phyloP scores from a whole-genome alignment of 2,329 filamentous ascomycete genomes.

The Paraphaeosphaeria minitans region DNA sequence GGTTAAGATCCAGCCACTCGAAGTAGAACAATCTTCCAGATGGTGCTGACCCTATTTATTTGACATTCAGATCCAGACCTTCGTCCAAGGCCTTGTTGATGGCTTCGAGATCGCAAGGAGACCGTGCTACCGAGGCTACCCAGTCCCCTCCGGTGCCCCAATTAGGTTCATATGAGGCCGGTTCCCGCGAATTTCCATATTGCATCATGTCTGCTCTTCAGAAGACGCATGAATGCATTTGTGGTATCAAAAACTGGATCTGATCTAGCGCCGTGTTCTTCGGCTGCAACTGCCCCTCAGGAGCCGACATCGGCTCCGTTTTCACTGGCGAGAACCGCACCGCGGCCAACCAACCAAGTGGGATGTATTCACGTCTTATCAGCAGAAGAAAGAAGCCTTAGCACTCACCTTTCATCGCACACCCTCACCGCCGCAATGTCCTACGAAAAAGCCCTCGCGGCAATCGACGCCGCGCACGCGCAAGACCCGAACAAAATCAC shows the following conservation, averaged over 20 bases:
- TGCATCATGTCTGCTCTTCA: too few relatives aligned
- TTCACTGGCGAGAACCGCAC: background rate
- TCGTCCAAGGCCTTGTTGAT: too few relatives aligned
- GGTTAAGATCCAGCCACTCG: too few relatives aligned
- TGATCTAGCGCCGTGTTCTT: background rate
- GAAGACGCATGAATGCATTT: too few relatives aligned
- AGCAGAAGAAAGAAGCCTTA: background rate
- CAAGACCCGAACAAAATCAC: conserved; percentile 66
- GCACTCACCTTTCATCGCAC: background rate
- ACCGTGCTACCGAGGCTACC: too few relatives aligned
- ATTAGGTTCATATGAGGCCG: too few relatives aligned
- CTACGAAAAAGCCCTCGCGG: conserved; percentile 59
- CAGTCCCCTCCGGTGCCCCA: too few relatives aligned
- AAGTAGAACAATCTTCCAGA: too few relatives aligned
- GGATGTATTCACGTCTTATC: conserved; percentile 1
- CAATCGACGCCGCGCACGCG: conserved; percentile 76
- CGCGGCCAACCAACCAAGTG: conserved; percentile 4
- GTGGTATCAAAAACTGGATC: too few relatives aligned
- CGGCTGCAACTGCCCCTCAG: background rate
- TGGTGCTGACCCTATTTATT: too few relatives aligned
- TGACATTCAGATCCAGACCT: too few relatives aligned
- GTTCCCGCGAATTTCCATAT: background rate
- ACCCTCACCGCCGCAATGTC: conserved; percentile 22
- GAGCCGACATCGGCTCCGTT: background rate
- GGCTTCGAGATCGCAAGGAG: too few relatives aligned